A percentile compares a stretch with the other conserved stretches of the same genome.
These are phyloP conservation scores for Coemansia sp. DNA, from an alignment of 192 early-diverging fungal species.

Conservation along the genomic window DNA sequence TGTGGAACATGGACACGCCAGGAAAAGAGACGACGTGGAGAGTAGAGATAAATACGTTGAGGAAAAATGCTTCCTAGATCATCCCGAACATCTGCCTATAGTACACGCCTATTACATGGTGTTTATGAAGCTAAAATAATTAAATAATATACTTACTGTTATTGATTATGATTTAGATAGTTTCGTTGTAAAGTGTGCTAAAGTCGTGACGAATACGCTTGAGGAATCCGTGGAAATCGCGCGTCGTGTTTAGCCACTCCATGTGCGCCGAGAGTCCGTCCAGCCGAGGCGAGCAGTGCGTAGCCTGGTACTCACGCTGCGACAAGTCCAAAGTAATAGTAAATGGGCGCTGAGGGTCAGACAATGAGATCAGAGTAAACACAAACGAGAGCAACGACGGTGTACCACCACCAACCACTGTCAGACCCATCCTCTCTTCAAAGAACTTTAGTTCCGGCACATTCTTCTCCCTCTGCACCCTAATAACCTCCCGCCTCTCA, in stretches of 20 bases:
- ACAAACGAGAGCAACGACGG: slow-evolving; percentile 64
- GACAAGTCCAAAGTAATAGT: slow-evolving; percentile 63
- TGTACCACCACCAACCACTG: slow-evolving; percentile 45
- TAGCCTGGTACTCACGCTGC: slow-evolving; percentile 60
- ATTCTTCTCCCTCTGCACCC: slow-evolving; percentile 53
- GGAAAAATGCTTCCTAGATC: slow-evolving; percentile 42
- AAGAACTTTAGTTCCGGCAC: slow-evolving; percentile 64
- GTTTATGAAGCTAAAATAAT: slow-evolving; percentile 55
- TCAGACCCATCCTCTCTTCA: slow-evolving; percentile 54
- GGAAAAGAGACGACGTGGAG: slow-evolving; percentile 50
- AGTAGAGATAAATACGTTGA: slow-evolving; percentile 45
- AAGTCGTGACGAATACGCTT: slow-evolving; percentile 68
- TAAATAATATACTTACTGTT: too few relatives aligned
- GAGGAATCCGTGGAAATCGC: slow-evolving; percentile 74
- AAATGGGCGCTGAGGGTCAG: slow-evolving; percentile 58
- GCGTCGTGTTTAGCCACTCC: slow-evolving; percentile 60
- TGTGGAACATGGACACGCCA: slow-evolving; percentile 52
- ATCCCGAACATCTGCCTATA: slow-evolving; percentile 45
- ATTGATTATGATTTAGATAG: not conserved
- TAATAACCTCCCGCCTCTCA: slow-evolving; percentile 55
- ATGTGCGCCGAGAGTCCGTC: slow-evolving; percentile 52
- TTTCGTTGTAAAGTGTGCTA: slow-evolving; percentile 42
- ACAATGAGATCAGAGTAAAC: slow-evolving; percentile 66
- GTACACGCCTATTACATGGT: slow-evolving; percentile 58
- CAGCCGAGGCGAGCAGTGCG: slow-evolving; percentile 58